A percentile compares a stretch with the other conserved stretches of the same genome.
These are phyloP conservation scores for Cryphonectria parasitica DNA, from an alignment of 2,329 filamentous ascomycete species.

Conservation along the genomic window DNA sequence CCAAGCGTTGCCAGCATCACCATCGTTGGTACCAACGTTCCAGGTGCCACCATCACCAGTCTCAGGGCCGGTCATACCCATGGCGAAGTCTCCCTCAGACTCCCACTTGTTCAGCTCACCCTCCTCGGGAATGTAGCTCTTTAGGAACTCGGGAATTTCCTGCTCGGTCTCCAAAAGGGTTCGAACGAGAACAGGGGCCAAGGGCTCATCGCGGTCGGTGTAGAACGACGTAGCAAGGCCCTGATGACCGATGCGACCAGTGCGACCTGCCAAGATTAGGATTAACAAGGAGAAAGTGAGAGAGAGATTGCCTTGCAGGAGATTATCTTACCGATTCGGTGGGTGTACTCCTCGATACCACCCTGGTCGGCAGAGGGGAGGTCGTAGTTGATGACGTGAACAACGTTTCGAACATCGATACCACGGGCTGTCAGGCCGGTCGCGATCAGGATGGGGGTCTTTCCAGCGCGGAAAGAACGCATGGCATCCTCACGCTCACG, in stretches of 20 bases:
- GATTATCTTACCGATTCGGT: slow-evolving; percentile 77
- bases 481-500: slow-evolving; percentile 89
- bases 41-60: slow-evolving; percentile 29
- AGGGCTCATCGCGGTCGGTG: slow-evolving; percentile 73
- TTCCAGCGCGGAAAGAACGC: slow-evolving; percentile 78
- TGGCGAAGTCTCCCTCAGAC: slow-evolving; percentile 44
- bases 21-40: slow-evolving; percentile 36
- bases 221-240: slow-evolving; percentile 91
- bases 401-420: slow-evolving; percentile 83
- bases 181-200: slow-evolving; percentile 77
- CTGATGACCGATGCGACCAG: slow-evolving; percentile 86
- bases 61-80: neutral
- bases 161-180: slow-evolving; percentile 81
- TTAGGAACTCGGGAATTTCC: slow-evolving; percentile 79
- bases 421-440: slow-evolving; percentile 88
- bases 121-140: slow-evolving; percentile 64
- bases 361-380: slow-evolving; percentile 74
- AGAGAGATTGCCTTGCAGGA: neutral
- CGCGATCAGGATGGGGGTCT: slow-evolving; percentile 78
- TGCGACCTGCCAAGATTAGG: slow-evolving; percentile 68
- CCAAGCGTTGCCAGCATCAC: slow-evolving; percentile 34
- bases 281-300: slow-evolving; percentile 7
- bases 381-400: slow-evolving; percentile 94
- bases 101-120: slow-evolving; percentile 54
- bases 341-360: slow-evolving; percentile 92